Conservation (phyloP, 805 yeast species). For the Scheffersomyces amazonensis region DNA sequence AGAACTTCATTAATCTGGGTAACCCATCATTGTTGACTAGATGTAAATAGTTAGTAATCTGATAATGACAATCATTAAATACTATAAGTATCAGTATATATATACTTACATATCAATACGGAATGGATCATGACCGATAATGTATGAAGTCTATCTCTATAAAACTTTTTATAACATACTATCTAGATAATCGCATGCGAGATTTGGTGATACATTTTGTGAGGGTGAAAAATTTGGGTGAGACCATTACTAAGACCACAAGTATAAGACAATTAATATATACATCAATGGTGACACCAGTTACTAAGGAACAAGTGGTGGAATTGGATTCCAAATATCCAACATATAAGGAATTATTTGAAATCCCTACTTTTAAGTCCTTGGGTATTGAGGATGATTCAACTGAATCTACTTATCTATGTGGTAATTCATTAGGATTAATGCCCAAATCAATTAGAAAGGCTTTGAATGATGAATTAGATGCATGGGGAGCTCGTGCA, state of each 20-base stretch:
- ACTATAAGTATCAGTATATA: slow-evolving; percentile 1
- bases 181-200: too few species aligned
- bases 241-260: neutral
- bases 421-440: slow-evolving; percentile 93
- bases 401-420: slow-evolving; percentile 54
- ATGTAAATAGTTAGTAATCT: slow-evolving; percentile 19
- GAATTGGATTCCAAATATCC: slow-evolving; percentile 41
- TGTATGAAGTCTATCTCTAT: too few species aligned
- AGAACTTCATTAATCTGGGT: slow-evolving; percentile 87
- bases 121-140: slow-evolving; percentile 96
- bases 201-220: too few species aligned
- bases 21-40: slow-evolving; percentile 84
- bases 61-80: too few species aligned
- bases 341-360: slow-evolving; percentile 46
- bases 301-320: slow-evolving; percentile 14
- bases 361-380: slow-evolving; percentile 63
- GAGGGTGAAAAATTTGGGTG: neutral
- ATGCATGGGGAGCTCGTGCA: slow-evolving; percentile 79
- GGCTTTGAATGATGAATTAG: slow-evolving; percentile 63
- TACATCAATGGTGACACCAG: slow-evolving; percentile 1
- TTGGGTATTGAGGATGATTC: slow-evolving; percentile 43
- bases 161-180: too few species aligned
- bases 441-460: slow-evolving; percentile 67
- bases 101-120: slow-evolving; percentile 68
- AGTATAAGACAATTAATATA: slow-evolving; percentile 1